A percentile compares a stretch with the other conserved stretches of the same genome.
Conservation (phyloP, 495 filamentous ascomycete genomes). For the Viridothelium virens region DNA sequence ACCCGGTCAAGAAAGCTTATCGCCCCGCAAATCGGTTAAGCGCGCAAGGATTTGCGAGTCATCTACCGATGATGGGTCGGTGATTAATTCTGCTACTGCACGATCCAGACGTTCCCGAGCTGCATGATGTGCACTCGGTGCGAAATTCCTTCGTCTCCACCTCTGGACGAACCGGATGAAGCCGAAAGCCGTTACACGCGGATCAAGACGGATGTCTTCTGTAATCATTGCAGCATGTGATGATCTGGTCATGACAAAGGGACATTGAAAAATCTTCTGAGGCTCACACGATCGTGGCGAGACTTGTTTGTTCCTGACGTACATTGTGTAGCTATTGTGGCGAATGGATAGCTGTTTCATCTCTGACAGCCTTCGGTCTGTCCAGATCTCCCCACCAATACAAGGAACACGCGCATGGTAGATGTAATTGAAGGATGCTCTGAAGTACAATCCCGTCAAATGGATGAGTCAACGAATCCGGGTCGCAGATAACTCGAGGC, state of each 20-base stretch:
- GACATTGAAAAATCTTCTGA: neutral
- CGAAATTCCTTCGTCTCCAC: neutral
- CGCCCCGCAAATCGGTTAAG: neutral
- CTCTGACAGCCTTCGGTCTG: neutral
- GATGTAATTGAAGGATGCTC: neutral
- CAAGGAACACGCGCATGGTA: neutral
- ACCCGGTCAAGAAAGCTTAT: neutral
- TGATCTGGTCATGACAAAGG: neutral
- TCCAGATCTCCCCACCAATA: neutral
- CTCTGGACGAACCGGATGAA: neutral
- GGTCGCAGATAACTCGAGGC: neutral
- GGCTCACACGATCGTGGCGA: neutral
- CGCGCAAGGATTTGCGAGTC: neutral
- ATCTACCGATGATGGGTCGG: neutral
- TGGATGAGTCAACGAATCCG: neutral
- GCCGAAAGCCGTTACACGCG: constrained; percentile 3
- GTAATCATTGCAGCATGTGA: neutral
- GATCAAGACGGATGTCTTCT: neutral
- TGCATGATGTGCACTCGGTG: neutral
- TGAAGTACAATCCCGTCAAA: neutral
- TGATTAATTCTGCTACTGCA: neutral
- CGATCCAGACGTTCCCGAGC: constrained; percentile 10
- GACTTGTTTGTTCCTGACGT: neutral
- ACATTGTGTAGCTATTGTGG: neutral
- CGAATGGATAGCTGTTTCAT: constrained; percentile 3